Base-by-base conservation (phyloP, 306 rosid genomes). In the Phaseolus lunatus region DNA sequence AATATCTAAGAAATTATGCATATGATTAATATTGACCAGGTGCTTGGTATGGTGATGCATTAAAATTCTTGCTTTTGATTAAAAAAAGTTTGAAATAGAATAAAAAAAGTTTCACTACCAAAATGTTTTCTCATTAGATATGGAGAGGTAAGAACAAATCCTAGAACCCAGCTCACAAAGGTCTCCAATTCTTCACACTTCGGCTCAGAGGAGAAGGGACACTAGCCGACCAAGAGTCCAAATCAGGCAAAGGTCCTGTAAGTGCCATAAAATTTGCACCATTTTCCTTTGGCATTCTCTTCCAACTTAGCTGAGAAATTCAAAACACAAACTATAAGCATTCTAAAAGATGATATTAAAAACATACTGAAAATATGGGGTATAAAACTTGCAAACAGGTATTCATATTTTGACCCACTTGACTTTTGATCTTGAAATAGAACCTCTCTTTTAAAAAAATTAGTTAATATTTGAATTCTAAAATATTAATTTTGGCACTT, bases 251-350 rank as follows among this genome's bases (percentile, higher is more conserved):
- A 41, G 96, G 84, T 79, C 96, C 99, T 1, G 97, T 92, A 53
- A 95, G 70, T 77, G 97, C 97, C 85, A 92, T 88, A 76, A 83
- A 88, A 84, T 91, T 95, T 77, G 61, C 94, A 71, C 99, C 97
- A 26, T 52, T 70, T 73, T 56, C 84, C 56, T 76, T 85, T 16
- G 87, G 81, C 89, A 90, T 37, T 80, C 84, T 91, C 90, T 95
- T 92, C 99, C 97, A 95, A 85, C 84, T 87, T 59, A 92, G n/a
- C 98, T 92, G 96, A 63, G 41, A 45, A 69, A 81, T 56, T 64
- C 76, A 76, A 78, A 65, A 83, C 43, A 67, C 75, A 77, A 69
- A 82, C 23, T 20, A 22, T 57, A 53, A 86, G 73, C 67, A 78
- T 76, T 78, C 50, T 66, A 67, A 9, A 75, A 62, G 5, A 67